phyloP scores from a whole-genome alignment of 306 rosid species.

The Lagenaria siceraria region DNA sequence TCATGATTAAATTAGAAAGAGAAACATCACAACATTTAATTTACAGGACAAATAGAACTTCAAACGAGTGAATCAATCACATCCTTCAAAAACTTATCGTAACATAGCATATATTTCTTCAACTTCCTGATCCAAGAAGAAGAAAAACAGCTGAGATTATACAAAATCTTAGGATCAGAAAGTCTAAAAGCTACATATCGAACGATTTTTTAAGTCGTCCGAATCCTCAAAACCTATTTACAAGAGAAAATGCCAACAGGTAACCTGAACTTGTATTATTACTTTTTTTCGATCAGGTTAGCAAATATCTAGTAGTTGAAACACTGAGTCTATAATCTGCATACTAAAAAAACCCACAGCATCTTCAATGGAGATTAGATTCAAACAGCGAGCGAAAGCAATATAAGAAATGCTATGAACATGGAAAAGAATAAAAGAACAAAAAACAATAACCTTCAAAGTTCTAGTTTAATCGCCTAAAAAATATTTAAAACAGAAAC shows the following conservation, averaged over 20 bases:
- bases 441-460: neutral
- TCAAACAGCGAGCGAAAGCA: neutral
- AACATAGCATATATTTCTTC: neutral
- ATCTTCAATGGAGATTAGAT: neutral
- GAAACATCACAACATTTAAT: neutral
- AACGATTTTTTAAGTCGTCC: neutral
- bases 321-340: neutral
- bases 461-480: neutral
- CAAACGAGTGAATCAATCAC: neutral
- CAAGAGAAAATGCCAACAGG: neutral
- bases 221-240: neutral
- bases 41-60: neutral
- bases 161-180: neutral
- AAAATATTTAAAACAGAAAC: neutral
- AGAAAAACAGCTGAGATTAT: neutral
- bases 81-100: neutral
- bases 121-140: neutral
- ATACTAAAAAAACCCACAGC: neutral
- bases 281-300: neutral
- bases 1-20: neutral
- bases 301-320: neutral
- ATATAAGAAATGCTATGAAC: neutral
- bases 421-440: neutral
- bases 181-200: neutral
- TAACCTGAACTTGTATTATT: neutral